Evolutionary conservation across 768 basidiomycete species (phyloP).

Genomic region (Guyanaporus albipodus): DNA sequence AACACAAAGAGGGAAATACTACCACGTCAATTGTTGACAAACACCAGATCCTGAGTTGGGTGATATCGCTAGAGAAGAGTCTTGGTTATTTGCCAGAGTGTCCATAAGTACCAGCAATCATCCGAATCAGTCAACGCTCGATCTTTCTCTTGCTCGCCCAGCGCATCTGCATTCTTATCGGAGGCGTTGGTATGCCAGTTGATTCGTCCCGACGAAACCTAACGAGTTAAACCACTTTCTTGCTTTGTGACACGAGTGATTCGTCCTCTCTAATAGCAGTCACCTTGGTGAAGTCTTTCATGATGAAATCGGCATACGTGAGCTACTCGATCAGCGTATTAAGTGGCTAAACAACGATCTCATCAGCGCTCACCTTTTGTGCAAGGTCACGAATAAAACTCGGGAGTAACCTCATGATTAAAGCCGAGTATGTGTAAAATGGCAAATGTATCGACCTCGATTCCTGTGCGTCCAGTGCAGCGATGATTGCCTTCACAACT

Average conservation of each 20-base stretch:
- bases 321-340: slow-evolving; percentile 39
- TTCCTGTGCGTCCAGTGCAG: slow-evolving; percentile 77
- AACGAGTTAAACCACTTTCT: slow-evolving; percentile 11
- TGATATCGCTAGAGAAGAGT: too few relatives aligned
- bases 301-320: slow-evolving; percentile 63
- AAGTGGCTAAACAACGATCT: slow-evolving; percentile 1
- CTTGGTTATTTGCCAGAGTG: too few relatives aligned
- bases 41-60: too few relatives aligned
- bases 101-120: too few relatives aligned
- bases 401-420: slow-evolving; percentile 55
- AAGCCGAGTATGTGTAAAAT: slow-evolving; percentile 62
- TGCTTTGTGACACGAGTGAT: slow-evolving; percentile 19
- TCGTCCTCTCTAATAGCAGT: slow-evolving; percentile 59
- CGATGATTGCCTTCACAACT: slow-evolving; percentile 78
- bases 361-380: slow-evolving; percentile 57
- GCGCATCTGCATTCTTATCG: background rate
- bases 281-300: slow-evolving; percentile 65
- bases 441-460: slow-evolving; percentile 69
- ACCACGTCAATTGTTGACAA: too few relatives aligned
- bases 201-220: background rate
- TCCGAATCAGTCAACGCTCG: too few relatives aligned
- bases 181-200: background rate
- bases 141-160: background rate
- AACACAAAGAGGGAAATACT: too few relatives aligned
- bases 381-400: slow-evolving; percentile 70